phyloP scores from a whole-genome alignment of 352 stramenopile genomes.

The Phytophthora meadii region DNA sequence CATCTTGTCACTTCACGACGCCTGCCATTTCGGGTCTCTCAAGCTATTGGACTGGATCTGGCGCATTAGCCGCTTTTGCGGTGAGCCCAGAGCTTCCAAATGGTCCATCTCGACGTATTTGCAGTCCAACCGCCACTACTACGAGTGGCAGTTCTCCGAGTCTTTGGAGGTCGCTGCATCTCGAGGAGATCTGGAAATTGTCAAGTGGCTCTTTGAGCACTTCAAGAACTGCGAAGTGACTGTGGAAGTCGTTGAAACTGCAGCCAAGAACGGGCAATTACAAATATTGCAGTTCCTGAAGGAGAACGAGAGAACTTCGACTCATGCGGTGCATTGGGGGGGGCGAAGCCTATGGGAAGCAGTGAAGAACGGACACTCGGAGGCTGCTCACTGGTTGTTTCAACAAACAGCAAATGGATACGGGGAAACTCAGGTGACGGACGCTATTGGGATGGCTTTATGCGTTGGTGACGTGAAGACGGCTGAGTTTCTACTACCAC shows the following conservation, averaged over 20 bases:
- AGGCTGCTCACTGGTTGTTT: slow-evolving; percentile 15
- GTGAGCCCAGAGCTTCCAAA: background rate
- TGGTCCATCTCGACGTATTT: slow-evolving; percentile 8
- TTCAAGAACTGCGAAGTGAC: slow-evolving; percentile 16
- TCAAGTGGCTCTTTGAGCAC: slow-evolving; percentile 24
- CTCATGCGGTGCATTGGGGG: slow-evolving; percentile 21
- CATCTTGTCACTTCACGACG: slow-evolving; percentile 17
- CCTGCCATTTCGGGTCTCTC: slow-evolving; percentile 10
- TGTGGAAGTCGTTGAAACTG: slow-evolving; percentile 17
- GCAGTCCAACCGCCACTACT: slow-evolving; percentile 13
- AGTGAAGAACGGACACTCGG: slow-evolving; percentile 18
- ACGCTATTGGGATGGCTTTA: slow-evolving; percentile 15
- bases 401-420: background rate
- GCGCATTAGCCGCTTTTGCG: slow-evolving; percentile 1
- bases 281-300: slow-evolving; percentile 11
- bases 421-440: slow-evolving; percentile 8
- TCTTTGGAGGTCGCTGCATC: slow-evolving; percentile 9
- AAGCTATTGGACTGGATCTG: slow-evolving; percentile 25
- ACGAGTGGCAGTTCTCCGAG: slow-evolving; percentile 26
- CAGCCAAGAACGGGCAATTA: slow-evolving; percentile 13
- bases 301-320: slow-evolving; percentile 4
- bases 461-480: slow-evolving; percentile 2
- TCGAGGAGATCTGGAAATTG: slow-evolving; percentile 1
- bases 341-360: slow-evolving; percentile 13
- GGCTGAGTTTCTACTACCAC: slow-evolving; percentile 15